Evolutionary conservation across 1,284 basidiomycete genomes (phyloP).

Genomic region (Ganoderma meredithae): DNA sequence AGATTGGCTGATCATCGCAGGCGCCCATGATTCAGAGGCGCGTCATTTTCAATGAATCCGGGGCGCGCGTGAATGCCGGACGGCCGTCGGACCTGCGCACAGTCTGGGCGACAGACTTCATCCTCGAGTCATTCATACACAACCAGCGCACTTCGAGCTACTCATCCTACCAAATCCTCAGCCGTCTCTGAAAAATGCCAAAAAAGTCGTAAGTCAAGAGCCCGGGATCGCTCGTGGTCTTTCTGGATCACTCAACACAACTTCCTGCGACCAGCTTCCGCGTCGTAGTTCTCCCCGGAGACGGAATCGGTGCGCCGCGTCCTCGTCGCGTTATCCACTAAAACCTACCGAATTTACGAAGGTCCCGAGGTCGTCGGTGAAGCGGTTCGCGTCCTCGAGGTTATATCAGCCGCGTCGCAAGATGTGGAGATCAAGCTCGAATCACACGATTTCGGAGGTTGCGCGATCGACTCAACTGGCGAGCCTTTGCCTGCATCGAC

Average conservation of each 20-base stretch:
- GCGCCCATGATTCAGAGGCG: background rate
- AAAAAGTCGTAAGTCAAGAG: slow-evolving; percentile 47
- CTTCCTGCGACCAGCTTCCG: slow-evolving; percentile 64
- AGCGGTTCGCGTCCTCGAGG: slow-evolving; percentile 86
- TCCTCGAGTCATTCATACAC: background rate
- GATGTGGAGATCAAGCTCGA: slow-evolving; percentile 81
- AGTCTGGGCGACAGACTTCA: background rate
- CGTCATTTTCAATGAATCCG: slow-evolving; percentile 1
- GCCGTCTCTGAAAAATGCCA: slow-evolving; percentile 42
- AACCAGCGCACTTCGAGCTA: background rate
- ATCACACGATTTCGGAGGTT: slow-evolving; percentile 89
- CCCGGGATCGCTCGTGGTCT: background rate
- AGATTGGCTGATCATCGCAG: slow-evolving; percentile 12
- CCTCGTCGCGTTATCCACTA: background rate
- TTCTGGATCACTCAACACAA: background rate
- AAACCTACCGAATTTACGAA: slow-evolving; percentile 40
- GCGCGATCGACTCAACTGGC: slow-evolving; percentile 89
- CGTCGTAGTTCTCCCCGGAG: slow-evolving; percentile 91
- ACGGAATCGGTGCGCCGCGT: slow-evolving; percentile 86
- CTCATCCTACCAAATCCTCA: background rate
- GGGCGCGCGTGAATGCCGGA: slow-evolving; percentile 13
- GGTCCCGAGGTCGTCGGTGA: slow-evolving; percentile 95
- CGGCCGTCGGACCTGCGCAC: slow-evolving; percentile 22
- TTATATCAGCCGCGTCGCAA: slow-evolving; percentile 68
- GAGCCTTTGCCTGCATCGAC: slow-evolving; percentile 89